Percentiles rank a stretch among this genome's conserved stretches.
Evolutionary conservation across 2,329 filamentous ascomycete genomes (phyloP).

Genomic region (Scedosporium apiospermum): DNA sequence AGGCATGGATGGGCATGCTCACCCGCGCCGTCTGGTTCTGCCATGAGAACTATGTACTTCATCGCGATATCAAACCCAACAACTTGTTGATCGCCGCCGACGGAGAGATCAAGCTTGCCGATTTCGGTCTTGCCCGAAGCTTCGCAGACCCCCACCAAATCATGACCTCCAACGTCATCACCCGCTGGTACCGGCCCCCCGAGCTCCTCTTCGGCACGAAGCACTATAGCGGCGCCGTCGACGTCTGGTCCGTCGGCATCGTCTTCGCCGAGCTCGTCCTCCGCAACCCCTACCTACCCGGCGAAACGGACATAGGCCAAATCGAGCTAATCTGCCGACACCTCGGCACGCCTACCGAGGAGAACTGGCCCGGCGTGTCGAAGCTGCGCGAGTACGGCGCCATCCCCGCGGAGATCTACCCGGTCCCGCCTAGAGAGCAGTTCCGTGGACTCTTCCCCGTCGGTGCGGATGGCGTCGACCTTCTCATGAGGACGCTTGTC

Average conservation of each 20-base stretch:
- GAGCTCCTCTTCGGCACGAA: slow-evolving; percentile 86
- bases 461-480: slow-evolving; percentile 73
- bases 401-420: slow-evolving; percentile 50
- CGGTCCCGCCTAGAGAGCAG: slow-evolving; percentile 57
- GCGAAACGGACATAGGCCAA: slow-evolving; percentile 79
- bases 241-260: slow-evolving; percentile 87
- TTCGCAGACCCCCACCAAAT: slow-evolving; percentile 80
- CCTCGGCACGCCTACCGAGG: slow-evolving; percentile 84
- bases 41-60: slow-evolving; percentile 86
- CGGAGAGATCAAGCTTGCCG: slow-evolving; percentile 88
- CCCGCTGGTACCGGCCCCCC: slow-evolving; percentile 90
- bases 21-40: slow-evolving; percentile 89
- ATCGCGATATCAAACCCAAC: slow-evolving; percentile 98
- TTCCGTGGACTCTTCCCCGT: slow-evolving; percentile 73
- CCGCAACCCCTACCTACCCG: slow-evolving; percentile 73
- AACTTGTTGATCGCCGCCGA: slow-evolving; percentile 91
- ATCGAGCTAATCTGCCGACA: slow-evolving; percentile 74
- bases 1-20: slow-evolving; percentile 99
- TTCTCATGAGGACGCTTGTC: slow-evolving; percentile 75
- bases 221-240: slow-evolving; percentile 84
- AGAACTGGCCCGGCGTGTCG: slow-evolving; percentile 89
- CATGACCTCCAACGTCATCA: slow-evolving; percentile 95
- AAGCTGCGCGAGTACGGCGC: slow-evolving; percentile 66
- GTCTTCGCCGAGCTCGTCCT: slow-evolving; percentile 89
- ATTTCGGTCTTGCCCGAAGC: slow-evolving; percentile 87